phyloP scores from a whole-genome alignment of 768 basidiomycete species.

The Amanita rimosa region DNA sequence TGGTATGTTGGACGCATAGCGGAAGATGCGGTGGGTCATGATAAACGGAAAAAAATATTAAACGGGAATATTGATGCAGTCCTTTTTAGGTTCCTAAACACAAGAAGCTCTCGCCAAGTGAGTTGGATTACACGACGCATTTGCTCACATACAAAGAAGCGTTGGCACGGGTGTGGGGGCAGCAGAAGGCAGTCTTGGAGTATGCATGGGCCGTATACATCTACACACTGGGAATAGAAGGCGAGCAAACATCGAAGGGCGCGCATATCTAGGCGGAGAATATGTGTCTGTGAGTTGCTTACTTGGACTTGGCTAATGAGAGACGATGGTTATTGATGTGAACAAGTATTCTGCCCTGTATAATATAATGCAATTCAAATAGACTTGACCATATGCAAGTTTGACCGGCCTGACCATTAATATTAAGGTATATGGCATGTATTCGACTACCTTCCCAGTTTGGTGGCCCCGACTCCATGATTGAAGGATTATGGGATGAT shows the following conservation, averaged over 20 bases:
- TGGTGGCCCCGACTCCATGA: no score
- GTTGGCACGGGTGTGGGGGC: constrained; percentile 15
- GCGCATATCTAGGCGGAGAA: neutral
- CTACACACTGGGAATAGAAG: constrained; percentile 11
- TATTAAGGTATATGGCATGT: no score
- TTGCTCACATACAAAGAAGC: constrained; percentile 34
- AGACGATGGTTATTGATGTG: neutral
- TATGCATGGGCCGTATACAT: constrained; percentile 28
- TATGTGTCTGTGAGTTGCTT: neutral
- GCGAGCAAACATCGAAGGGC: neutral
- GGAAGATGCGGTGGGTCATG: constrained; percentile 33
- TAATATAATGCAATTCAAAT: no score
- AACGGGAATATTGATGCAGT: neutral
- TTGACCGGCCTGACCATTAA: no score
- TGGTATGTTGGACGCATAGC: constrained; percentile 45
- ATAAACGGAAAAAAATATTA: neutral
- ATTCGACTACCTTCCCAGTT: no score
- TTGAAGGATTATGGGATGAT: no score
- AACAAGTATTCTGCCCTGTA: neutral
- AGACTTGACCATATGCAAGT: no score
- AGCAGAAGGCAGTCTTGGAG: constrained; percentile 21
- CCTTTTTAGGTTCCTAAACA: constrained; percentile 26
- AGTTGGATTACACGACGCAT: constrained; percentile 32
- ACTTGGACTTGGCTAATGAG: neutral
- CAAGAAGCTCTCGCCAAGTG: constrained; percentile 51